Evolutionary conservation across 1,284 basidiomycete genomes (phyloP), one percentile per base, ranked within the genome.

Genomic region (Cryptococcus sp.): DNA sequence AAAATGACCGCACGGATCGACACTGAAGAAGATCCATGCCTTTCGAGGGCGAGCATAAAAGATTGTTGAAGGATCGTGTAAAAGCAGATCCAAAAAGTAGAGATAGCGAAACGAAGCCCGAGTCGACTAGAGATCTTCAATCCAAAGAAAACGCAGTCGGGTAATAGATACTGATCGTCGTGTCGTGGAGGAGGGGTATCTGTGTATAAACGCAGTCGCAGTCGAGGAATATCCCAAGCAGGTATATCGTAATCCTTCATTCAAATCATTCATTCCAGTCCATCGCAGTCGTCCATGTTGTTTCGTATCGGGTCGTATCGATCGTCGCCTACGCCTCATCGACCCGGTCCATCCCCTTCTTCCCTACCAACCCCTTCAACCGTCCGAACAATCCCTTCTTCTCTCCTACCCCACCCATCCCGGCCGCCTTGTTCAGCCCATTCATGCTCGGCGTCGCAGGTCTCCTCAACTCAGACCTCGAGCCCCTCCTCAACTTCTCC

Each of bases 351-450:
- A 39, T 33, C 12, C 44, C 41, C 33, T 42, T 50, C 19, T 39
- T 26, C 32, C 46, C 46, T 19, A 40, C 25, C 4, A 47, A 21
- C 12, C 53, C 50, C 32, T 52, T 55, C 14, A 55, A 21, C 14
- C 38, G 33, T 11, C 50, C 50, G 36, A 50, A 55, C 26, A 55
- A 38, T 5, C 53, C 53, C 18, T 26, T 26, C 50, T 45, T 34
- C 24, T 40, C 43, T 44, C 33, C 21, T 22, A 10, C 42, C 23
- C 7, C 23, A 21, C 18, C 11, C n/a, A 7, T 5, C 19, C 37
- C 37, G 23, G 12, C 18, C 7, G 23, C 28, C 11, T 34, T 21
- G n/a, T 24, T n/a, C 4, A 28, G n/a, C 28, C 25, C 25, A 19
- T 35, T 38, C 11, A 40, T 45, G 16, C 48, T 43, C 2, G 54